These are phyloP conservation scores for Boletus rubroflammeus DNA, from an alignment of 768 basidiomycete species.

Conservation along the genomic window DNA sequence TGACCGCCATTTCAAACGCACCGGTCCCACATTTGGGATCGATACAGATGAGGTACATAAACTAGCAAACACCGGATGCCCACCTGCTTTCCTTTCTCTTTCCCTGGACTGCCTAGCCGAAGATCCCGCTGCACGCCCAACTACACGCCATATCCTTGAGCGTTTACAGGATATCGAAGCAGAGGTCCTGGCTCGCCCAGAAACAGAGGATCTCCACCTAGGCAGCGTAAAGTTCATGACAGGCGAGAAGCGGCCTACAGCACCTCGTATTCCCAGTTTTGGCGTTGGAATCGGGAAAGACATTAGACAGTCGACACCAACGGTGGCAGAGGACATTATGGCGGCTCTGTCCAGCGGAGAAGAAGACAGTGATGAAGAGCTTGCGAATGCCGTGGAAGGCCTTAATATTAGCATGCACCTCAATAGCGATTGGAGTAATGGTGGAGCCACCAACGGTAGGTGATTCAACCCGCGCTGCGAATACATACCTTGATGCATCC, in stretches of 20 bases:
- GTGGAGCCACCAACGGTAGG: constrained; percentile 35
- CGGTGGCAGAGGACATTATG: constrained; percentile 34
- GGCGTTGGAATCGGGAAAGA: constrained; percentile 66
- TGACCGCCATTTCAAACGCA: constrained; percentile 71
- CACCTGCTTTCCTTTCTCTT: constrained; percentile 70
- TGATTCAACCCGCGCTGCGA: constrained; percentile 3
- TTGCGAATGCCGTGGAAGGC: constrained; percentile 55
- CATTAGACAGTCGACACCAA: constrained; percentile 38
- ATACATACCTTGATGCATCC: constrained; percentile 11
- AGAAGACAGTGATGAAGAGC: constrained; percentile 62
- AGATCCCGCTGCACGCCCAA: constrained; percentile 68
- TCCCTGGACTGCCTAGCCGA: constrained; percentile 72
- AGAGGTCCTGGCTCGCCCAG: constrained; percentile 69
- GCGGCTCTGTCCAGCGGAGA: constrained; percentile 41
- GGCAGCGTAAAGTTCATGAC: constrained; percentile 85
- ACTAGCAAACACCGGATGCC: constrained; percentile 71
- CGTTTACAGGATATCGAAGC: constrained; percentile 77
- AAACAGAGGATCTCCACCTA: constrained; percentile 69
- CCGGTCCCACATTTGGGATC: constrained; percentile 74
- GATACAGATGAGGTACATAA: constrained; percentile 68
- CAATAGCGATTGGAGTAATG: constrained; percentile 42
- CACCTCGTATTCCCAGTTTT: constrained; percentile 85
- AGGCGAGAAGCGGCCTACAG: constrained; percentile 54
- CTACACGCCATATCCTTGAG: constrained; percentile 74
- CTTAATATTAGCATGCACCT: constrained; percentile 49